Conservation (phyloP, 805 yeast species). For the Cyberlindnera bimundalis region DNA sequence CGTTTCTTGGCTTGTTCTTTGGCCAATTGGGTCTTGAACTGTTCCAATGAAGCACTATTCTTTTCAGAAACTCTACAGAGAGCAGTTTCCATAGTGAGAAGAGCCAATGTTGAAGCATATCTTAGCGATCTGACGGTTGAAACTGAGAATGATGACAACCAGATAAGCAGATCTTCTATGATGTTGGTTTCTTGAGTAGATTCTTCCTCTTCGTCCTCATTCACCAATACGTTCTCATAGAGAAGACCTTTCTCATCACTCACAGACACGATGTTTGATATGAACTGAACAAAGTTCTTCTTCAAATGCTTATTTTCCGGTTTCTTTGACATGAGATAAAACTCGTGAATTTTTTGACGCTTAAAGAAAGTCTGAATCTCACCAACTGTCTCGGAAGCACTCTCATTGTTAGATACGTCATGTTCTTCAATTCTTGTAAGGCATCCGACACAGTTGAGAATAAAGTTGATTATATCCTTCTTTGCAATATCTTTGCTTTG, state of each 20-base stretch:
- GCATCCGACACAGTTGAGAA: conserved; percentile 72
- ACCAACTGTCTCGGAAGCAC: conserved; percentile 68
- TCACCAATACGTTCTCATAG: conserved; percentile 35
- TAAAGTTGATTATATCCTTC: conserved; percentile 61
- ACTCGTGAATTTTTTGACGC: conserved; percentile 63
- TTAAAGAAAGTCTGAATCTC: conserved; percentile 66
- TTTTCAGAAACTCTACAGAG: conserved; percentile 47
- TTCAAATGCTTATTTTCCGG: conserved; percentile 45
- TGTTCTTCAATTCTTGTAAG: conserved; percentile 64
- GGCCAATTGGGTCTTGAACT: conserved; percentile 35
- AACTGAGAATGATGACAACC: conserved; percentile 74
- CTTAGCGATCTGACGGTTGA: conserved; percentile 70
- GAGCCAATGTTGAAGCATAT: conserved; percentile 56
- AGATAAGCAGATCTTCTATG: conserved; percentile 56
- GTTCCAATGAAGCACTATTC: conserved; percentile 35
- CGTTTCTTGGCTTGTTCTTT: conserved; percentile 32
- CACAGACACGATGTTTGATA: conserved; percentile 45
- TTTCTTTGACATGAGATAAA: conserved; percentile 57
- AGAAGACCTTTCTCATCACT: conserved; percentile 63
- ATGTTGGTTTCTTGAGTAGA: conserved; percentile 37
- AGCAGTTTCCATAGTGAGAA: conserved; percentile 57
- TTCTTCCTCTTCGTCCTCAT: conserved; percentile 31
- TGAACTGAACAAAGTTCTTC: conserved; percentile 51
- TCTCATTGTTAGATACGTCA: conserved; percentile 67
- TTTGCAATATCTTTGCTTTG: conserved; percentile 45